Base-by-base conservation (phyloP, 2,329 filamentous ascomycete genomes). In the Talaromyces funiculosus region DNA sequence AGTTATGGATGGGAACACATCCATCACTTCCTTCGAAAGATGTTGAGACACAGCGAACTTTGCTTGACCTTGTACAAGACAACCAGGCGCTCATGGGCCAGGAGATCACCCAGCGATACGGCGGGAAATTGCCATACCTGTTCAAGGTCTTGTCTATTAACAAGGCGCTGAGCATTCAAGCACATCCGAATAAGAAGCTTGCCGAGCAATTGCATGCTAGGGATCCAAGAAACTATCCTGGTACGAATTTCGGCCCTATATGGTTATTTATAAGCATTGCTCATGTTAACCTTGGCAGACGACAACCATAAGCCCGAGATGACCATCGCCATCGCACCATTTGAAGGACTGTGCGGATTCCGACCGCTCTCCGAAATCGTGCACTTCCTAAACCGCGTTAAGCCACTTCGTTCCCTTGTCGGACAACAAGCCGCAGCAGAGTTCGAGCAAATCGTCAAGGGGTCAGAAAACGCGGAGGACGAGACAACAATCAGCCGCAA, bases 281-380 rank as follows among this genome's bases (percentile, higher is more conserved):
- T 49, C 45, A 24, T 24, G 6, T 51, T 33, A 26, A 14, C 18
- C 5, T 20, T 20, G 14, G 16, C 51, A 76, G 92, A 99, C 81
- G 93, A 97, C 80, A 99, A 99, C 79, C 94, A 99, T 82, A 99
- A 99, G 79, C 94, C 94, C 35, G 94, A 99, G 78, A 99, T 99
- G 94, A 92, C 94, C 64, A 96, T 99, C 74, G 94, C 94, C 64
- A 88, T 99, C 69, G 97, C 94, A 0, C 88, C 91, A 0, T 99
- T 99, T 67, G 93, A 97, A 73, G 94, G 94, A 0, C 84, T 99
- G 35, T 99, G 94, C 70, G 94, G 94, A 35, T 99, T 99, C 81
- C 86, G 94, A 9, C 94, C 94, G 0, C 80, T 97, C 22, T 81
- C 78, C 4, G 92, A 99, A 77, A 94, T 97, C 64, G 82, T 86